Conservation (phyloP, 306 rosid genomes). For the Lupinus albus region DNA sequence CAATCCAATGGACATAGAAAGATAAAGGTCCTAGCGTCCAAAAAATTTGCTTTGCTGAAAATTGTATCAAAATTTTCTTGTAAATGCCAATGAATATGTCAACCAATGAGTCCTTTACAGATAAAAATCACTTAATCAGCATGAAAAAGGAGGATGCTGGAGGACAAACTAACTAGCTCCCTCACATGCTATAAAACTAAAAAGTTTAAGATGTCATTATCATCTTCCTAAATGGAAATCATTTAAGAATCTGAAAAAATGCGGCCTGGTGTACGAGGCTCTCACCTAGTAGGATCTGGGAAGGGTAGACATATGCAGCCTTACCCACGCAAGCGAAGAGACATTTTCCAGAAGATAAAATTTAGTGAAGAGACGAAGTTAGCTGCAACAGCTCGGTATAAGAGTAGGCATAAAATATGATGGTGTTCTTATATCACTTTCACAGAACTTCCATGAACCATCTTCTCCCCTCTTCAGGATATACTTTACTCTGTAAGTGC, state of each 20-base stretch:
- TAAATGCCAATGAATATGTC: slow-evolving; percentile 38
- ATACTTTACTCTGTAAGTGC: slow-evolving; percentile 84
- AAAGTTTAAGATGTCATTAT: slow-evolving; percentile 24
- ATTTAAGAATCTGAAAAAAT: slow-evolving; percentile 32
- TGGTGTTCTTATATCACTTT: slow-evolving; percentile 63
- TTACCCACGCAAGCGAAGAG: too few relatives aligned
- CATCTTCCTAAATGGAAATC: slow-evolving; percentile 36
- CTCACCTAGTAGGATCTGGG: too few relatives aligned
- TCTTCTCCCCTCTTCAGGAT: slow-evolving; percentile 72
- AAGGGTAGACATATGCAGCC: too few relatives aligned
- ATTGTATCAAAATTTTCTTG: slow-evolving; percentile 22
- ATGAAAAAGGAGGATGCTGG: not conserved
- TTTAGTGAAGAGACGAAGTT: slow-evolving; percentile 44
- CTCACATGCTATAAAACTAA: slow-evolving; percentile 26
- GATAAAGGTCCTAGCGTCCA: slow-evolving; percentile 7
- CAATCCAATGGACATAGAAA: not conserved
- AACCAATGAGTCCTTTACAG: slow-evolving; percentile 48
- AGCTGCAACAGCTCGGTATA: slow-evolving; percentile 48
- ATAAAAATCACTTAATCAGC: slow-evolving; percentile 24
- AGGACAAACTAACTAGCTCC: slow-evolving; percentile 23
- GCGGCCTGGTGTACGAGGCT: too few relatives aligned
- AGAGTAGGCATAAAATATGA: slow-evolving; percentile 39
- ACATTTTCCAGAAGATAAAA: slow-evolving; percentile 35
- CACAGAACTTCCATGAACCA: slow-evolving; percentile 97
- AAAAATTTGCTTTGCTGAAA: slow-evolving; percentile 27